Evolutionary conservation across 2,329 filamentous ascomycete species (phyloP), one percentile per base, ranked within the genome.

Genomic region (Colletotrichum tanaceti): DNA sequence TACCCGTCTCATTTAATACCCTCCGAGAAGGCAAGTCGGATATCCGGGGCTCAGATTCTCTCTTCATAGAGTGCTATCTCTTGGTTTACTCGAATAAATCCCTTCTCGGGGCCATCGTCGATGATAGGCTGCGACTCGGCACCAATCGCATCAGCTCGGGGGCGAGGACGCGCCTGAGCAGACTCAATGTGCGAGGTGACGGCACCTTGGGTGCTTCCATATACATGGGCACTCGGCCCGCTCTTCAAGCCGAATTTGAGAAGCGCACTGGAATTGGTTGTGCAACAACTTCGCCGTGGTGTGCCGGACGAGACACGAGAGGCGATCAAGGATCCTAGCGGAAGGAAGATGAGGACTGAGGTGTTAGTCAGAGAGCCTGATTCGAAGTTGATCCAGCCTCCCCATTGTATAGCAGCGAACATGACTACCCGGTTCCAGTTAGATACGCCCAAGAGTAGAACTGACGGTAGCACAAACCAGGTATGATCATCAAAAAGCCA

Each of bases 401-500:
- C 77, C 72, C 82, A 84, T 72, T 86, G 80, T 3, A 88, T 75
- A 4, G 78, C 80, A 1, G 84, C 79, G 70, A 88, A 87, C 64
- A 87, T 72, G 63, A 83, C 85, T 87, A n/a, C 0, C 18, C 28
- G 16, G 58, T 68, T 14, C 5, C 20, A n/a, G 22, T 61, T n/a
- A 54, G 63, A 20, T 18, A 20, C 41, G 58, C 18, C 14, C 39
- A 11, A 9, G 14, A 4, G 4, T 16, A 18, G n/a, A 44, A 11
- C n/a, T 14, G 50, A 39, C 1, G 22, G 49, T 24, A 22, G 35
- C 18, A 75, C 79, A 54, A 75, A 87, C 86, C 83, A n/a, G 86
- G 86, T 11, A 87, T 74, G 18, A 87, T 71, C 86, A 88, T 88
- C 62, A 89, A 77, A 1, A 87, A 71, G 13, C 85, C 86, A 44